Evolutionary conservation across 2,329 filamentous ascomycete species (phyloP), one percentile per base, ranked within the genome.

Genomic region (Stagonosporopsis tanaceti): DNA sequence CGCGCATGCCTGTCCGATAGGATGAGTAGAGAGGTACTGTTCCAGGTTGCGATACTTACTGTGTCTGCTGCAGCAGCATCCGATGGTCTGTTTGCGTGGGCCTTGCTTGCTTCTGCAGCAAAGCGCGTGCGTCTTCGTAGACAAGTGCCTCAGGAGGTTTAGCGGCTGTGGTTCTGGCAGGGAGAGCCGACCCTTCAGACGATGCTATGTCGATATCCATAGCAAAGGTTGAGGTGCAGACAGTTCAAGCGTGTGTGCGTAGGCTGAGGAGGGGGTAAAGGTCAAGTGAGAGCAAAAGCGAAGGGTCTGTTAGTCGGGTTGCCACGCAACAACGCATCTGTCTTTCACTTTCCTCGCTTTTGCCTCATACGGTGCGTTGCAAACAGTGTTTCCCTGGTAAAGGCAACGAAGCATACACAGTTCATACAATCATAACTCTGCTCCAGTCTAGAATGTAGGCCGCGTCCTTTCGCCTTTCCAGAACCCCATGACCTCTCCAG

Each of bases 401-500:
- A 45, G 4, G 20, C 25, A 34, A 38, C n/a, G 28, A 32, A 20
- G 2, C n/a, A 22, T 47, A 39, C 50, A 53, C 60, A 59, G 56
- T 35, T 65, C 50, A 11, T 63, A 63, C 57, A 63, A 39, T 61
- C 50, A 35, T 60, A 27, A 35, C 35, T 39, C 24, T 34, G 12
- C 28, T 9, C 14, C 45, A 46, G 25, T 20, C 62, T 62, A 75
- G 41, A 76, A 75, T 6, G 69, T 73, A 22, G 78, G 79, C 65
- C 82, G 81, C 46, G 83, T 82, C 62, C 80, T 80, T 57, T 87
- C 85, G 2, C 84, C 84, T 63, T 80, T 83, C 85, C 85, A 87
- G 38, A 87, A 77, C 0, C 87, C 87, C 81, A 89, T 81, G 27
- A 87, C 71, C 66, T 87, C 84, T 2, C 85, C 86, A 24, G 83